Evolutionary conservation across 2,329 filamentous ascomycete genomes (phyloP), one percentile per base, ranked within the genome.

Genomic region (Arthroderma sp.): DNA sequence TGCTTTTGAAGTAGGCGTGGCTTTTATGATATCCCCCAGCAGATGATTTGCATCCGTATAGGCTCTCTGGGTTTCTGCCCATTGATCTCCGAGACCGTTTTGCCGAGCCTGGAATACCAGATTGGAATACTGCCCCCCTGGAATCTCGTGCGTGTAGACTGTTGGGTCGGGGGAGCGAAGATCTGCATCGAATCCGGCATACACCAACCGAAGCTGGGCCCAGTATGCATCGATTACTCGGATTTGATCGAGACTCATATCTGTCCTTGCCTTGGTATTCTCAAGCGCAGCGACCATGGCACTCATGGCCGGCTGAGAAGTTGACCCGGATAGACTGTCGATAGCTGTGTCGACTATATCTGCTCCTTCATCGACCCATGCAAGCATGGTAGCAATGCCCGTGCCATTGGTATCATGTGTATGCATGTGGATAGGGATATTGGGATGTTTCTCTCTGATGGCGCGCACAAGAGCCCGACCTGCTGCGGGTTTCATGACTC

Each of bases 71-170:
- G 91, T 98, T 72, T 96, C 85, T 9, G 89, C 82, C 91, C 91
- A 98, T 69, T 95, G 86, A 51, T 86, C 81, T 58, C 91, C 91
- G 27, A 98, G 83, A 61, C 91, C 91, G 53, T 96, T 81, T 67
- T 95, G 88, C 32, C 85, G 82, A 49, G 91, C 91, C 68, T 98
- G 91, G 84, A 98, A 98, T 79, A 98, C 95, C 73, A 98, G 83
- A 74, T 98, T 98, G 70, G 91, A 96, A 56, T 98, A 76, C 69
- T 98, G 91, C 52, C 91, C 91, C 69, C 91, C 91, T 38, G 91
- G 91, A 56, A 98, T 98, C 66, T 98, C 91, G 71, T 98, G 91
- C 72, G 95, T 87, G 68, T 98, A 98, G 45, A 94, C 88, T 67
- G 95, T 88, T 3, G 89, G 89, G 59, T 98, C 91, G 22, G 91